phyloP scores from a whole-genome alignment of 139 green algal species.

The Coccomyxa sp. region DNA sequence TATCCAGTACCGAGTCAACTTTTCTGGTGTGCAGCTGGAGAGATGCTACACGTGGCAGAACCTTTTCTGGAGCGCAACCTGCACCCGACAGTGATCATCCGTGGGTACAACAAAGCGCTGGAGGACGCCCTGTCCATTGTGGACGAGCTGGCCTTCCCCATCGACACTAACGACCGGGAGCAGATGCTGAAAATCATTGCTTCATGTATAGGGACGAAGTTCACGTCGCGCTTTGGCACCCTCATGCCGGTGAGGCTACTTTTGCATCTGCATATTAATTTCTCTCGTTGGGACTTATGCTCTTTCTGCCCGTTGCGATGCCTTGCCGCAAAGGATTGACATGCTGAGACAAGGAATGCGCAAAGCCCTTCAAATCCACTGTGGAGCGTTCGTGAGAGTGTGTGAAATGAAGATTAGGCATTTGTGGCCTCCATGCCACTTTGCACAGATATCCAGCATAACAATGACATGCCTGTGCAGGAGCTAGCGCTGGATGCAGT shows the following conservation, averaged over 20 bases:
- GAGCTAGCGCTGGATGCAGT: conserved; percentile 95
- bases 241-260: conserved; percentile 78
- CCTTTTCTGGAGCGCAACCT: conserved; percentile 90
- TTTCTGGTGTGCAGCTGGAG: conserved; percentile 58
- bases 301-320: too few relatives aligned
- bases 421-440: too few relatives aligned
- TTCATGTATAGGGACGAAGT: conserved; percentile 97
- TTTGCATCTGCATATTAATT: neutral
- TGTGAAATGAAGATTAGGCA: too few relatives aligned
- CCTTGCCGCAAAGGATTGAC: too few relatives aligned
- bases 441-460: too few relatives aligned
- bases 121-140: conserved; percentile 83
- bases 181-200: conserved; percentile 95
- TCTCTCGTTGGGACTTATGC: neutral
- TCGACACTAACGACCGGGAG: conserved; percentile 79
- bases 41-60: conserved; percentile 92
- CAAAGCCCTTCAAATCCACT: neutral
- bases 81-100: conserved; percentile 95
- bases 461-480: conserved; percentile 21
- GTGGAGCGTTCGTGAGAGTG: too few relatives aligned
- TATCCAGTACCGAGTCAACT: neutral
- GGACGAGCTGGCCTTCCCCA: conserved; percentile 82
- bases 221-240: conserved; percentile 87
- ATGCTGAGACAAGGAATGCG: neutral
- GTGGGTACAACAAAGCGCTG: conserved; percentile 81